Evolutionary conservation across 1,139 yeast species (phyloP).

Genomic region (Pichia sp.): DNA sequence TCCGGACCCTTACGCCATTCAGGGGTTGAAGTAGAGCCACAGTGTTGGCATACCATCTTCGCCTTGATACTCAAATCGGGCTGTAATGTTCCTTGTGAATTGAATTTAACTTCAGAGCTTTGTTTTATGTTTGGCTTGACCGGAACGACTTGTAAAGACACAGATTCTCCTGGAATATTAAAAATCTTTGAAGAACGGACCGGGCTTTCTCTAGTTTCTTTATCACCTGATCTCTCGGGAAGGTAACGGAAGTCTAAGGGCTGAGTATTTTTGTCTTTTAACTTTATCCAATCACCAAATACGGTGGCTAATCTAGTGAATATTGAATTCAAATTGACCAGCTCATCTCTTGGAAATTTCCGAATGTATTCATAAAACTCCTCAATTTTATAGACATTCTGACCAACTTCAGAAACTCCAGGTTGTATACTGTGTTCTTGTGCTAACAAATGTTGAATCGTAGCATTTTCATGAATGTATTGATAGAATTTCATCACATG

Average conservation of each 20-base stretch:
- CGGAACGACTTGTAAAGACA: constrained; percentile 30
- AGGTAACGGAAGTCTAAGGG: background rate
- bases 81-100: constrained; percentile 31
- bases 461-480: constrained; percentile 9
- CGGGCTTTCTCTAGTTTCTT: background rate
- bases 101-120: constrained; percentile 17
- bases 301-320: constrained; percentile 6
- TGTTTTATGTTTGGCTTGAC: constrained; percentile 23
- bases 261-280: constrained; percentile 9
- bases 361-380: constrained; percentile 17
- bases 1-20: constrained; percentile 85
- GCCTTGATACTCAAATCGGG: constrained; percentile 32
- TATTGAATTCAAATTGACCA: constrained; percentile 7
- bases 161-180: constrained; percentile 26
- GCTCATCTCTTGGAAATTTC: constrained; percentile 15
- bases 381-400: constrained; percentile 13
- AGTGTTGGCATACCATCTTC: constrained; percentile 42
- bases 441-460: constrained; percentile 5
- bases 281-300: constrained; percentile 14
- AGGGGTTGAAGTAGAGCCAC: constrained; percentile 74
- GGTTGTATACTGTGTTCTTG: constrained; percentile 9
- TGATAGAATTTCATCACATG: constrained; percentile 6
- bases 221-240: background rate
- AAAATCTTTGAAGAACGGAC: constrained; percentile 6
- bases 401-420: background rate